Percentiles rank a stretch among this genome's conserved stretches.
Evolutionary conservation across 1,284 basidiomycete species (phyloP).

Genomic region (Sutorius eximius): DNA sequence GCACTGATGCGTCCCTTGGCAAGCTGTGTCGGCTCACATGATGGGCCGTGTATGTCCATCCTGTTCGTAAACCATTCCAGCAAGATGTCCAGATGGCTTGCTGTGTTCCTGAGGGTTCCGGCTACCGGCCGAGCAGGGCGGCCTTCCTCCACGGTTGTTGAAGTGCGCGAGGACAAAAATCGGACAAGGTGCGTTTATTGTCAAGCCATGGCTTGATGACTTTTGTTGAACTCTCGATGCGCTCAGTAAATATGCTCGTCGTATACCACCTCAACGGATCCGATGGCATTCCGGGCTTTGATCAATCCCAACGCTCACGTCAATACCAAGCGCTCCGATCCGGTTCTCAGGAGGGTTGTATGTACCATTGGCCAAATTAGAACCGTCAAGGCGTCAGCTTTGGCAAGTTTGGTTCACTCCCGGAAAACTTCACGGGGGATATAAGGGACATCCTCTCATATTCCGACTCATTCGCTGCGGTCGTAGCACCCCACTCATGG

Average conservation of each 20-base stretch:
- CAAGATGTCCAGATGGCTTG: background rate
- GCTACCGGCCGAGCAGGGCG: background rate
- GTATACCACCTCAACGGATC: background rate
- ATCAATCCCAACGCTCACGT: background rate
- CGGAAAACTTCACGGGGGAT: background rate
- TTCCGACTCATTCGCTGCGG: background rate
- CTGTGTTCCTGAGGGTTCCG: background rate
- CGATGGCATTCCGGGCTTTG: background rate
- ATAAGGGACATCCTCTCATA: background rate
- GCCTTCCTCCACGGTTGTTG: background rate
- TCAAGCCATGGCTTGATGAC: background rate
- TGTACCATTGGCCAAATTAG: background rate
- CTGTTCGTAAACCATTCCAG: background rate
- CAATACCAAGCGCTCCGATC: background rate
- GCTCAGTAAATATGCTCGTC: background rate
- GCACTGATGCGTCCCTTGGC: conserved; percentile 10
- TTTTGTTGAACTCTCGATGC: background rate
- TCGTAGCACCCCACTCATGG: background rate
- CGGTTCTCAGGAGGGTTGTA: too few species aligned
- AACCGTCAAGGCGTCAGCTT: too few species aligned
- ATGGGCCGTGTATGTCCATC: background rate
- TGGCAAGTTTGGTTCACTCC: background rate
- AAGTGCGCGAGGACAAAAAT: background rate
- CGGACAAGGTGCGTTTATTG: background rate
- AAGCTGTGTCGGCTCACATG: conserved; percentile 17